Percentiles rank a stretch among this genome's conserved stretches.
These are phyloP conservation scores for Lactarius trivialis DNA, from an alignment of 768 basidiomycete genomes.

Conservation along the genomic window DNA sequence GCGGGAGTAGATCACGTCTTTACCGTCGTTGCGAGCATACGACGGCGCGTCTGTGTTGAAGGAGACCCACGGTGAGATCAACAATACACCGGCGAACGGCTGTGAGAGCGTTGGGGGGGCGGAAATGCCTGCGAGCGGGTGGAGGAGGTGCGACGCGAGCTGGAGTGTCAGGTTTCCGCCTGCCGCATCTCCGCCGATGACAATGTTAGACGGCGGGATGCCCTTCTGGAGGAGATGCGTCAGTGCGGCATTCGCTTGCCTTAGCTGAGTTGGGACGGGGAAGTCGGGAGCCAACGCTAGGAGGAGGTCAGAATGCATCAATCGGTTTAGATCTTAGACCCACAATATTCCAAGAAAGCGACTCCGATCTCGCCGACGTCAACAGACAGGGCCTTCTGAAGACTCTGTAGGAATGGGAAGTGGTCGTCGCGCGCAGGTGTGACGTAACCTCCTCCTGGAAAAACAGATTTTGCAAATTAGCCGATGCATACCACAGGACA, in stretches of 20 bases:
- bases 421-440: not conserved
- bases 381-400: not conserved
- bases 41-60: not conserved
- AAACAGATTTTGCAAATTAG: not conserved
- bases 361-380: constrained; percentile 4
- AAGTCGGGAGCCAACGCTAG: constrained; percentile 1
- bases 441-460: constrained; percentile 4
- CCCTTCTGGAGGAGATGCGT: constrained; percentile 20
- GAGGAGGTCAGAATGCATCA: not conserved
- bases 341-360: constrained; percentile 5
- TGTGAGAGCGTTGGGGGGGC: not conserved
- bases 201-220: constrained; percentile 20
- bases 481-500: no score
- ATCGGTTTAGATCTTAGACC: not conserved
- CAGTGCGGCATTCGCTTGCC: constrained; percentile 18
- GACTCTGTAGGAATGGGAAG: not conserved
- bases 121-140: constrained; percentile 18
- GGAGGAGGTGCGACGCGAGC: constrained; percentile 20
- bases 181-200: constrained; percentile 23
- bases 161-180: constrained; percentile 24
- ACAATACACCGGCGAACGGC: not conserved
- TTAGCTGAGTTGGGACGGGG: constrained; percentile 23
- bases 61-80: constrained; percentile 6
- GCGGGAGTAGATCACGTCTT: not conserved
- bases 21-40: not conserved